These are phyloP conservation scores for Mycena crocata DNA, from an alignment of 768 basidiomycete species.

Conservation along the genomic window DNA sequence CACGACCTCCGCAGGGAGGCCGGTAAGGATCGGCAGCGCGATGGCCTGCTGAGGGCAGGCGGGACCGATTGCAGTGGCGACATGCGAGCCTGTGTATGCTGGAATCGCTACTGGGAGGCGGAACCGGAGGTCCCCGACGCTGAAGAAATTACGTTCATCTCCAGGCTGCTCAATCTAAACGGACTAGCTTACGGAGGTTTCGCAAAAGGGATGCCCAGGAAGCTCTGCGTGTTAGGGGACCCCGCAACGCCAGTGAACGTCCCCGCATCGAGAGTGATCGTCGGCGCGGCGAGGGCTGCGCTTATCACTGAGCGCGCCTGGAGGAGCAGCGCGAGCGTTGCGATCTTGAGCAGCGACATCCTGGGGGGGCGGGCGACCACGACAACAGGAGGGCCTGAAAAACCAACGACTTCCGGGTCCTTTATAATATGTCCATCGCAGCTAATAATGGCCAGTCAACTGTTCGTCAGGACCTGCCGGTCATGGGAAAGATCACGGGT, in stretches of 20 bases:
- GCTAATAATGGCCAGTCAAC: not conserved
- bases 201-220: conserved; percentile 67
- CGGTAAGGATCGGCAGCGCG: conserved; percentile 47
- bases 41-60: conserved; percentile 61
- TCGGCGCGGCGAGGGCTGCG: conserved; percentile 44
- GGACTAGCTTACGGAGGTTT: conserved; percentile 59
- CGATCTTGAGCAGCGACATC: conserved; percentile 21
- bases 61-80: conserved; percentile 55
- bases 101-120: conserved; percentile 53
- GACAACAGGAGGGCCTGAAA: not conserved
- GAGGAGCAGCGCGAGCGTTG: conserved; percentile 11
- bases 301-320: conserved; percentile 30
- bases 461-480: not conserved
- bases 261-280: conserved; percentile 55
- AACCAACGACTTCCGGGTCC: not conserved
- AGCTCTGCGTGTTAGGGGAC: conserved; percentile 48
- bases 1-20: conserved; percentile 48
- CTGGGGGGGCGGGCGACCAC: not conserved
- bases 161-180: not conserved
- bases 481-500: conserved; percentile 23
- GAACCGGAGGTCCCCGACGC: conserved; percentile 54
- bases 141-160: conserved; percentile 24
- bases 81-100: conserved; percentile 48
- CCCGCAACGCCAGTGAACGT: conserved; percentile 55
- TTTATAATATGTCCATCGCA: conserved; percentile 6